Conservation (phyloP, 73 alveolate genomes). For the Tetrahymena elliotti region DNA sequence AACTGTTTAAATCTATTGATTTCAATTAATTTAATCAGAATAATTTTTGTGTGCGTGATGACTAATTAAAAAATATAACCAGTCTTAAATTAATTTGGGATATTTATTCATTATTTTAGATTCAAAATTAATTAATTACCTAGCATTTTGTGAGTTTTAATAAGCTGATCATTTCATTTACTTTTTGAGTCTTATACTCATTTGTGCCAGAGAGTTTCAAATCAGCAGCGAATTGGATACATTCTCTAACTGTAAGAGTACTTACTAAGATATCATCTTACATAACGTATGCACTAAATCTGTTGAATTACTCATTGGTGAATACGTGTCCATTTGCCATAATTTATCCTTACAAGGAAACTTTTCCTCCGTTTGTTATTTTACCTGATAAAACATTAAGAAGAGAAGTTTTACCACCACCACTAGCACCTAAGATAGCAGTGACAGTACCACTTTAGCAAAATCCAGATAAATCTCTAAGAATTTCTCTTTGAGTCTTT, state of each 20-base stretch:
- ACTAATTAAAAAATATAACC: neutral
- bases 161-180: constrained; percentile 31
- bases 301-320: constrained; percentile 2
- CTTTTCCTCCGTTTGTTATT: constrained; percentile 41
- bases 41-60: neutral
- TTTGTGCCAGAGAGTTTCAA: constrained; percentile 10
- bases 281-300: constrained; percentile 42
- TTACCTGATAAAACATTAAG: constrained; percentile 79
- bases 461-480: constrained; percentile 62
- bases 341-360: constrained; percentile 38
- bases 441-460: constrained; percentile 75
- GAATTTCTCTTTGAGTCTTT: constrained; percentile 18
- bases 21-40: neutral
- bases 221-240: constrained; percentile 39
- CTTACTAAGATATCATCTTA: constrained; percentile 46
- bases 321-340: constrained; percentile 18
- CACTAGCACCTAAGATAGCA: constrained; percentile 89
- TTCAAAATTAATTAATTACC: neutral
- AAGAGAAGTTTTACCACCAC: constrained; percentile 94
- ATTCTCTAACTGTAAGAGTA: constrained; percentile 39
- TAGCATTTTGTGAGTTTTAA: constrained; percentile 44
- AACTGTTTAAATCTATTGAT: neutral
- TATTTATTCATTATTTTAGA: neutral
- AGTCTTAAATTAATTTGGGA: too few species aligned
- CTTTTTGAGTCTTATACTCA: neutral